A percentile compares a stretch with the other conserved stretches of the same genome.
Evolutionary conservation across 108 stramenopile genomes (phyloP).

Genomic region (Discostella pseudostelligera): DNA sequence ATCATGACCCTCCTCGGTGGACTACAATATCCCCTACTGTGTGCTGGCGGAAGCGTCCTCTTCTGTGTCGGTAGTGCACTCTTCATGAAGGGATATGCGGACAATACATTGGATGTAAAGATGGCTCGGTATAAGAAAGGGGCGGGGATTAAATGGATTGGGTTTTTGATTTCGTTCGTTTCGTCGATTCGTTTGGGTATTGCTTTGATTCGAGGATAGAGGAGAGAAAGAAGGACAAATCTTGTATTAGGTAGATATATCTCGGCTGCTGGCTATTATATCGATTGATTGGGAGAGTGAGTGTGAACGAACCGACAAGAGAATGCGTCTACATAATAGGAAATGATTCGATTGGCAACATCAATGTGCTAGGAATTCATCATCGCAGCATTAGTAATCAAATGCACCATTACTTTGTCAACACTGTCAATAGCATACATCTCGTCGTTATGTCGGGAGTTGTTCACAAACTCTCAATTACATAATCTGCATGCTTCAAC

Average conservation of each 20-base stretch:
- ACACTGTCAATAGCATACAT: too few species aligned
- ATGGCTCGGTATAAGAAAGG: constrained; percentile 74
- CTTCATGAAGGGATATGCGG: constrained; percentile 68
- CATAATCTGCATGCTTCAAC: constrained; percentile 35
- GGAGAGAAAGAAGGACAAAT: too few species aligned
- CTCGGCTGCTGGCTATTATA: too few species aligned
- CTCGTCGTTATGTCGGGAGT: too few species aligned
- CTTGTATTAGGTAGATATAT: too few species aligned
- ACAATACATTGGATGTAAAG: constrained; percentile 64
- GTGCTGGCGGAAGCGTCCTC: constrained; percentile 41
- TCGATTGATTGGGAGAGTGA: too few species aligned
- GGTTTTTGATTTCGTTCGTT: constrained; percentile 47
- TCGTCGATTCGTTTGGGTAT: constrained; percentile 30
- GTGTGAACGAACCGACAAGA: too few species aligned
- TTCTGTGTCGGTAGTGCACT: constrained; percentile 54
- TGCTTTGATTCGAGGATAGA: constrained; percentile 6
- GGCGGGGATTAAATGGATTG: constrained; percentile 68
- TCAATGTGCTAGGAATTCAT: too few species aligned
- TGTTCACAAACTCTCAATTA: constrained; percentile 33
- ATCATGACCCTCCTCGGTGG: constrained; percentile 74
- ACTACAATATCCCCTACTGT: constrained; percentile 64
- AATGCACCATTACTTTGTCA: too few species aligned
- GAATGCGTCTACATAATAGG: too few species aligned
- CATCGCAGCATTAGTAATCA: too few species aligned
- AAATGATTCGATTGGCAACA: too few species aligned